These are phyloP conservation scores for Coemansia sp. DNA, from an alignment of 192 early-diverging fungal species.

Conservation along the genomic window DNA sequence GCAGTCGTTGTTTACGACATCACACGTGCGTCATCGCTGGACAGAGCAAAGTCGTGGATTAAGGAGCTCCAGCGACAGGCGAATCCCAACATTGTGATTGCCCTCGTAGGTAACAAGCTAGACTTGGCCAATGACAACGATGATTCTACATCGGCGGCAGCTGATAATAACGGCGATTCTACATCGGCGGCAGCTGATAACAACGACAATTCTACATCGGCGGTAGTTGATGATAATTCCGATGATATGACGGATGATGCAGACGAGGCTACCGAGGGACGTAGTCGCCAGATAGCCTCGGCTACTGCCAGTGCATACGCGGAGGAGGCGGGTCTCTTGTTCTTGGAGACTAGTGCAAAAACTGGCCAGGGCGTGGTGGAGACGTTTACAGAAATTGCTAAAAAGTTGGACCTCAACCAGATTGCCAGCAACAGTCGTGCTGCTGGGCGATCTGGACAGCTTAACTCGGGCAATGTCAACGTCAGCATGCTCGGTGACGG, in stretches of 20 bases:
- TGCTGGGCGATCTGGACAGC: constrained; percentile 32
- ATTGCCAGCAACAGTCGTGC: constrained; percentile 40
- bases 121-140: constrained; percentile 65
- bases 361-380: constrained; percentile 83
- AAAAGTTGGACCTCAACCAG: constrained; percentile 52
- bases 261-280: constrained; percentile 48
- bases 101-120: constrained; percentile 95
- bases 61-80: constrained; percentile 97
- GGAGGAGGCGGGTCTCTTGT: constrained; percentile 79
- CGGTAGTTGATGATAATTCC: constrained; percentile 2
- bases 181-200: constrained; percentile 7
- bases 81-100: constrained; percentile 94
- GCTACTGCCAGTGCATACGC: constrained; percentile 84
- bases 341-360: constrained; percentile 90
- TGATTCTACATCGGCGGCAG: constrained; percentile 13
- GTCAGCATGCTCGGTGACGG: constrained; percentile 50
- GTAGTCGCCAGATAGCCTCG: constrained; percentile 64
- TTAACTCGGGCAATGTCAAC: constrained; percentile 56
- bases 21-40: constrained; percentile 82
- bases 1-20: constrained; percentile 98
- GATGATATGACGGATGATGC: constrained; percentile 28
- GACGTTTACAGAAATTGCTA: constrained; percentile 88
- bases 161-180: constrained; percentile 9
- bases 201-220: constrained; percentile 16
- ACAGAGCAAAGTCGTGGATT: constrained; percentile 94